A percentile compares a stretch with the other conserved stretches of the same genome.
Conservation (phyloP, 768 basidiomycete genomes). For the Pulveroboletus sp. region DNA sequence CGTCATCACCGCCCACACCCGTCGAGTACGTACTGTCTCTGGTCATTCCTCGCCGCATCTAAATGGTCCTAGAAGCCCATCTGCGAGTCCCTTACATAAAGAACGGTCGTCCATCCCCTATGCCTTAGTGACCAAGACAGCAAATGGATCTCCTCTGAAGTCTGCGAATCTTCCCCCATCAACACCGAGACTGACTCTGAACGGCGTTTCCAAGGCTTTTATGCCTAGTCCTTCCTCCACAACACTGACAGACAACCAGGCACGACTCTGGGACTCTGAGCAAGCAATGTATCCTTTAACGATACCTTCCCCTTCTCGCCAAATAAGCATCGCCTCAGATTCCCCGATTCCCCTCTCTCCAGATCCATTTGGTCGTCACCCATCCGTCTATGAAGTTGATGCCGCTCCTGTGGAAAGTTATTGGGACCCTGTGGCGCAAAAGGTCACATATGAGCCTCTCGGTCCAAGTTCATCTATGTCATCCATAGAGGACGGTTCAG, state of each 20-base stretch:
- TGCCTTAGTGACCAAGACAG: slow-evolving; percentile 29
- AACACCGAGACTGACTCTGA: slow-evolving; percentile 64
- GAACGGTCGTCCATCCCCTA: slow-evolving; percentile 48
- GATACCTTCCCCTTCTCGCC: slow-evolving; percentile 26
- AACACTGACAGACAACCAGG: slow-evolving; percentile 44
- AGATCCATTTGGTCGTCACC: slow-evolving; percentile 75
- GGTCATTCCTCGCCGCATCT: slow-evolving; percentile 7
- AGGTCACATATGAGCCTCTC: slow-evolving; percentile 18
- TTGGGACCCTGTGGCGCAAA: slow-evolving; percentile 40
- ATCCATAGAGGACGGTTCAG: slow-evolving; percentile 18
- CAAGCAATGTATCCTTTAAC: slow-evolving; percentile 44
- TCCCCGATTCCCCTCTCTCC: slow-evolving; percentile 81
- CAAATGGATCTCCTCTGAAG: slow-evolving; percentile 19
- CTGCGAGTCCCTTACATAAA: slow-evolving; percentile 14
- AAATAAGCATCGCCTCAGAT: slow-evolving; percentile 28
- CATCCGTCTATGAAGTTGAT: slow-evolving; percentile 46
- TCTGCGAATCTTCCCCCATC: slow-evolving; percentile 37
- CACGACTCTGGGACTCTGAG: slow-evolving; percentile 53
- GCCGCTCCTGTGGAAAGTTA: slow-evolving; percentile 34
- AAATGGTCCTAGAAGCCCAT: slow-evolving; percentile 7
- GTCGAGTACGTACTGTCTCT: slow-evolving; percentile 21
- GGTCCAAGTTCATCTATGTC: slow-evolving; percentile 25
- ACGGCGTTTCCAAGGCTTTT: slow-evolving; percentile 60
- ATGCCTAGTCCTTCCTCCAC: slow-evolving; percentile 19
- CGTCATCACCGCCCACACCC: slow-evolving; percentile 11